Base-by-base conservation (phyloP, 805 yeast species). In the Priceomyces medius region DNA sequence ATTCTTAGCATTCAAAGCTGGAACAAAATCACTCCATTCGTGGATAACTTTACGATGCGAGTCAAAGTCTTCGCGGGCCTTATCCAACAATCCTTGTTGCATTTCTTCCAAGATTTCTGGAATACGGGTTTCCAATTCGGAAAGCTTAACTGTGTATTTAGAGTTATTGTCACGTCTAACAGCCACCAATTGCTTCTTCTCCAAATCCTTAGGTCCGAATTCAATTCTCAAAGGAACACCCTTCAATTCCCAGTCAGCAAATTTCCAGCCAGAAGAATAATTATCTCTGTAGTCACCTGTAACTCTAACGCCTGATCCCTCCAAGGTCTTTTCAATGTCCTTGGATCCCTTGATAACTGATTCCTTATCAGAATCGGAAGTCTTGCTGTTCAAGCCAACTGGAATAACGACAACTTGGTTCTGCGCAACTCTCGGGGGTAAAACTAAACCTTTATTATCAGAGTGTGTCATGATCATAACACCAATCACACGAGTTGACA, bases 401-500 rank as follows among this genome's bases (percentile, higher is more conserved):
- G 99, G 98, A 48, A 93, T 81, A 41, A 93, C 84, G 40, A 89
- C 95, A 48, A 82, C 89, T 76, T 93, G 99, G 61, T 71, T 74
- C 70, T 86, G 93, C 13, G 99, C 87, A 20, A 91, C 97, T 60
- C 96, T 79, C 58, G 99, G 99, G 48, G 99, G 99, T 55, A 95
- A 77, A 36, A 93, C 98, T 55, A 93, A 76, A 66, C 99, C 99
- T 75, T 89, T 91, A 78, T 95, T 90, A 69, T 93, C 99, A 27
- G 97, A 89, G 66, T 93, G 99, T 45, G 89, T 80, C 99, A 93
- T 93, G 45, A 88, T 89, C 98, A 93, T 93, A 54, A 95, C 99
- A 77, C 99, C 99, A 63, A 93, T 90, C 51, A 86, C 93, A 73
- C 99, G 88, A 45, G 99, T 93, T 37, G 97, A 90, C 55, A 93